A percentile compares a stretch with the other conserved stretches of the same genome.
Evolutionary conservation across 768 basidiomycete species (phyloP).

Genomic region (Lentinula raphanica): DNA sequence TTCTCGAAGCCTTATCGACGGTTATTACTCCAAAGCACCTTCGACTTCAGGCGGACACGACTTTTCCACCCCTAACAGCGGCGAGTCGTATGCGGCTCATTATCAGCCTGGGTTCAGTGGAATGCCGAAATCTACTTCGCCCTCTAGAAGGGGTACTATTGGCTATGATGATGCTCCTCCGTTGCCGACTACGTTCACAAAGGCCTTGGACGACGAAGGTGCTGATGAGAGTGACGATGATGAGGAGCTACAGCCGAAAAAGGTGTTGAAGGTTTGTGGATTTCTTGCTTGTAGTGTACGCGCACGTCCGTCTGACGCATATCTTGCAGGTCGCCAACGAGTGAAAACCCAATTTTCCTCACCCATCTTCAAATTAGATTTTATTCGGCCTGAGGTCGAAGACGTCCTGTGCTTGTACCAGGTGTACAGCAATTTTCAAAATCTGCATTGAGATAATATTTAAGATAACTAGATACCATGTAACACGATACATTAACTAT

Average conservation of each 20-base stretch:
- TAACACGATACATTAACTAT: too few relatives aligned
- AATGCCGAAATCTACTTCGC: not conserved
- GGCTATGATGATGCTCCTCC: not conserved
- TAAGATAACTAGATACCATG: not conserved
- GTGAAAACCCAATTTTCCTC: not conserved
- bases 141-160: not conserved
- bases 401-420: not conserved
- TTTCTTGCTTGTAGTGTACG: not conserved
- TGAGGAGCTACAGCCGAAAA: not conserved
- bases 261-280: not conserved
- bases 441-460: not conserved
- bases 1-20: slow-evolving; percentile 4
- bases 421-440: not conserved
- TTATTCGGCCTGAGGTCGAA: not conserved
- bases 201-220: not conserved
- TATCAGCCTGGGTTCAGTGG: slow-evolving; percentile 6
- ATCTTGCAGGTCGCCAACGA: not conserved
- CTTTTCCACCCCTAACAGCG: not conserved
- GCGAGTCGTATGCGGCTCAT: slow-evolving; percentile 3
- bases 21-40: slow-evolving; percentile 1
- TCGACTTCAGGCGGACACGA: not conserved
- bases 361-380: not conserved
- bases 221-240: not conserved
- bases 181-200: not conserved
- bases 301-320: not conserved